These are phyloP conservation scores for Macrocybe gigantea DNA, from an alignment of 768 basidiomycete species.

Conservation along the genomic window DNA sequence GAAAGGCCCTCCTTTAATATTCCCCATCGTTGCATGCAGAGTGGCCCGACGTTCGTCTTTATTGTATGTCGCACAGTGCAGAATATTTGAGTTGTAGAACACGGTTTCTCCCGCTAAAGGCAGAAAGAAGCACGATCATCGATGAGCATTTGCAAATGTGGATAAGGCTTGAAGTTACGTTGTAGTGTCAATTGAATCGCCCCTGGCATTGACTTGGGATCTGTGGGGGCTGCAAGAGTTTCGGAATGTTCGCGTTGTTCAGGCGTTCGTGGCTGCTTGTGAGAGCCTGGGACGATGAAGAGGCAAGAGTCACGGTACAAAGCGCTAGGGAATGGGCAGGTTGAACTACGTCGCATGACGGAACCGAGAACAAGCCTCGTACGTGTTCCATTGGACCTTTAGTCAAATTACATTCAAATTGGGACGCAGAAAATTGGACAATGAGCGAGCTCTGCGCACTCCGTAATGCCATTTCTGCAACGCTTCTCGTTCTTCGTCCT, in stretches of 20 bases:
- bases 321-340: constrained; percentile 34
- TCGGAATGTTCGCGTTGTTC: constrained; percentile 54
- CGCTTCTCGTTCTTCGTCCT: constrained; percentile 54
- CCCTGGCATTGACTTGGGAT: constrained; percentile 71
- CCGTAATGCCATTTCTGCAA: constrained; percentile 60
- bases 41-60: constrained; percentile 48
- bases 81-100: constrained; percentile 76
- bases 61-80: constrained; percentile 68
- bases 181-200: constrained; percentile 47
- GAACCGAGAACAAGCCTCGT: constrained; percentile 16
- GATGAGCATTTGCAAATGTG: neutral
- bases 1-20: constrained; percentile 50
- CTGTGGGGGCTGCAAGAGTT: constrained; percentile 39
- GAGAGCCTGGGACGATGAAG: constrained; percentile 65
- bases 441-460: constrained; percentile 29
- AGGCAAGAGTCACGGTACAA: constrained; percentile 66
- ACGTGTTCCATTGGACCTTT: constrained; percentile 83
- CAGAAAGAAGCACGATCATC: neutral
- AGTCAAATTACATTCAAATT: neutral
- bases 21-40: constrained; percentile 65
- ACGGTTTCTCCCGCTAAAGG: constrained; percentile 63
- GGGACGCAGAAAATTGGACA: neutral
- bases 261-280: constrained; percentile 48
- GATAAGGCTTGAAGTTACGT: constrained; percentile 29
- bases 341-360: neutral